A percentile compares a stretch with the other conserved stretches of the same genome.
phyloP scores from a whole-genome alignment of 352 stramenopile genomes.

The Phytophthora quininea region DNA sequence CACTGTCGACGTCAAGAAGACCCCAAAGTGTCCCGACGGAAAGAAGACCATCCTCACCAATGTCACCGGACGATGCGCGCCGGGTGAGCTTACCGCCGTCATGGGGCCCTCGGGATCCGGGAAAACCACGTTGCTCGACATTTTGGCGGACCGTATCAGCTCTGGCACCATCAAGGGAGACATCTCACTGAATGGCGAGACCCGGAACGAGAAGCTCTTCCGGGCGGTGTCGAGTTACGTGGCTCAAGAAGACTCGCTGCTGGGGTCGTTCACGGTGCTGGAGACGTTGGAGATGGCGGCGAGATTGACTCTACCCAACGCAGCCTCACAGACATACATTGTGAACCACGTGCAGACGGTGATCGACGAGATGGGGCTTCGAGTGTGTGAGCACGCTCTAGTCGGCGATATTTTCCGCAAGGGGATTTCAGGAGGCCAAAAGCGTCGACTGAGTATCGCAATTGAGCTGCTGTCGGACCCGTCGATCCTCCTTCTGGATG shows the following conservation, averaged over 20 bases:
- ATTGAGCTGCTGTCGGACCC: conserved; percentile 94
- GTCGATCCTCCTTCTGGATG: conserved; percentile 94
- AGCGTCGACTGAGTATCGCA: conserved; percentile 93
- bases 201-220: conserved; percentile 40
- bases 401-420: conserved; percentile 87
- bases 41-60: conserved; percentile 63
- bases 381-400: conserved; percentile 51
- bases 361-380: conserved; percentile 71
- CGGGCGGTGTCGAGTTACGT: conserved; percentile 62
- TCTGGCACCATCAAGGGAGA: conserved; percentile 40
- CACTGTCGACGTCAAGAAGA: conserved; percentile 32
- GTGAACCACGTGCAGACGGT: conserved; percentile 59
- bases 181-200: conserved; percentile 53
- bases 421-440: conserved; percentile 87
- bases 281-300: conserved; percentile 73
- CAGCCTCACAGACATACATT: conserved; percentile 35
- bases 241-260: conserved; percentile 52
- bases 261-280: conserved; percentile 68
- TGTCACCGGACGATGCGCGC: conserved; percentile 57
- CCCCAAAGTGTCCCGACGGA: conserved; percentile 12
- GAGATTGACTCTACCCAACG: conserved; percentile 48
- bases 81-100: conserved; percentile 65
- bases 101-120: conserved; percentile 64
- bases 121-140: conserved; percentile 73
- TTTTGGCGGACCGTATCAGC: conserved; percentile 53